phyloP scores from a whole-genome alignment of 2,329 filamentous ascomycete species.

The Fusarium albidum region DNA sequence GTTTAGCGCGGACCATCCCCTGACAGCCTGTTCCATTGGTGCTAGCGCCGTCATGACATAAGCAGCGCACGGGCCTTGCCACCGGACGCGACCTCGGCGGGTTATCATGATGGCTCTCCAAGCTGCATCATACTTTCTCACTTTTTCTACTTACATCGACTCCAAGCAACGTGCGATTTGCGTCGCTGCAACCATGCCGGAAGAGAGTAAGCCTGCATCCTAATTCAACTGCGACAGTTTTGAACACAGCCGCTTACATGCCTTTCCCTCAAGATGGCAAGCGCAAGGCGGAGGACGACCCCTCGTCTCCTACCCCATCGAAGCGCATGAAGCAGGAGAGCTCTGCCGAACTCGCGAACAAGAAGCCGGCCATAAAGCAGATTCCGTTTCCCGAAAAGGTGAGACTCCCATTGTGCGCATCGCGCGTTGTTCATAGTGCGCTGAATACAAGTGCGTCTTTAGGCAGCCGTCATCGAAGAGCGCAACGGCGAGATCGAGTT shows the following conservation, averaged over 20 bases:
- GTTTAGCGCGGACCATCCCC: conserved; percentile 40
- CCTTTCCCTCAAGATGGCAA: conserved; percentile 61
- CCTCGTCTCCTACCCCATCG: conserved; percentile 64
- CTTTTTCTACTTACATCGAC: conserved; percentile 12
- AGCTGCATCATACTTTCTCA: conserved; percentile 23
- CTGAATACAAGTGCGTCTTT: conserved; percentile 14
- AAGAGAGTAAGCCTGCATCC: conserved; percentile 31
- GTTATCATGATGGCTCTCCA: conserved; percentile 32
- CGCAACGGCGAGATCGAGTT: conserved; percentile 95
- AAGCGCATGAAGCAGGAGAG: conserved; percentile 70
- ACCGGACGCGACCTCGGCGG: conserved; percentile 35
- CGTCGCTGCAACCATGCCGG: conserved; percentile 31
- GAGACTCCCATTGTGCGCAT: background rate
- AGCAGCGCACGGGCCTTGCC: conserved; percentile 39
- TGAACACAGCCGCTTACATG: conserved; percentile 9
- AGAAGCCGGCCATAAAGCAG: conserved; percentile 64
- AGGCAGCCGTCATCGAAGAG: conserved; percentile 93
- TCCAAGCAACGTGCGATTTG: conserved; percentile 7
- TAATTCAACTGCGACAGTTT: background rate
- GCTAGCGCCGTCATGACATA: conserved; percentile 38
- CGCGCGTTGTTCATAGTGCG: background rate
- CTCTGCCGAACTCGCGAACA: conserved; percentile 46
- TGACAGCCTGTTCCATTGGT: background rate
- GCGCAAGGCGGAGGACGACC: conserved; percentile 76
- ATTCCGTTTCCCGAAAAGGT: conserved; percentile 93